Conservation (phyloP, 83 land plant species). For the Diphasiastrum complanatum region DNA sequence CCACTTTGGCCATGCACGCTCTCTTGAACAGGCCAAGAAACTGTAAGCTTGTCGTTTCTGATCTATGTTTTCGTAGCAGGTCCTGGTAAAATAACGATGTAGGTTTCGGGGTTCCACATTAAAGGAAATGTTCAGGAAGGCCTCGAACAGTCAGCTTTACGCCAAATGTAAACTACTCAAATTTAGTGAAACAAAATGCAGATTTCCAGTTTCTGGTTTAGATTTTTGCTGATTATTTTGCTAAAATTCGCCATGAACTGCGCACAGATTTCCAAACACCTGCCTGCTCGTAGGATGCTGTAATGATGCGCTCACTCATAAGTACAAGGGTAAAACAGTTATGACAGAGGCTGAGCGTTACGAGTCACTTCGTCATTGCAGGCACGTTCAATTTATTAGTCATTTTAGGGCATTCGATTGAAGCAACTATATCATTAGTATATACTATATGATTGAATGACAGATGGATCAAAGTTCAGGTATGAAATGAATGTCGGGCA, state of each 20-base stretch:
- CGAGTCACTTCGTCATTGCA: constrained; percentile 90
- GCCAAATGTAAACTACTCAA: too few species aligned
- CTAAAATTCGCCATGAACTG: neutral
- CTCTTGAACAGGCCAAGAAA: constrained; percentile 25
- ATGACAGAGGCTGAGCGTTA: constrained; percentile 74
- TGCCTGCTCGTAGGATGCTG: constrained; percentile 79
- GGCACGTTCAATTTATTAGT: constrained; percentile 26
- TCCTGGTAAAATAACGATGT: neutral
- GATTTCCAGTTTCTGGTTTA: neutral
- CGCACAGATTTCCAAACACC: constrained; percentile 69
- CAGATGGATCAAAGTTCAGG: too few species aligned
- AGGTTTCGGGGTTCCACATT: neutral
- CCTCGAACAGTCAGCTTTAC: too few species aligned
- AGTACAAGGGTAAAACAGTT: constrained; percentile 78
- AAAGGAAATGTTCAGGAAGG: too few species aligned
- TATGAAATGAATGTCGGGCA: too few species aligned
- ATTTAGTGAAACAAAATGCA: too few species aligned
- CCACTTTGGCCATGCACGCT: constrained; percentile 14
- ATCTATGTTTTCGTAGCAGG: neutral
- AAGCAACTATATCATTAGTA: neutral
- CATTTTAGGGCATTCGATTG: neutral
- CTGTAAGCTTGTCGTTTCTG: constrained; percentile 34
- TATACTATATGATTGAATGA: neutral
- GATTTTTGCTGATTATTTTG: neutral
- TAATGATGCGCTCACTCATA: constrained; percentile 68